These are phyloP conservation scores for Annona cherimola DNA, from an alignment of 164 flowering plant genomes.

Conservation along the genomic window DNA sequence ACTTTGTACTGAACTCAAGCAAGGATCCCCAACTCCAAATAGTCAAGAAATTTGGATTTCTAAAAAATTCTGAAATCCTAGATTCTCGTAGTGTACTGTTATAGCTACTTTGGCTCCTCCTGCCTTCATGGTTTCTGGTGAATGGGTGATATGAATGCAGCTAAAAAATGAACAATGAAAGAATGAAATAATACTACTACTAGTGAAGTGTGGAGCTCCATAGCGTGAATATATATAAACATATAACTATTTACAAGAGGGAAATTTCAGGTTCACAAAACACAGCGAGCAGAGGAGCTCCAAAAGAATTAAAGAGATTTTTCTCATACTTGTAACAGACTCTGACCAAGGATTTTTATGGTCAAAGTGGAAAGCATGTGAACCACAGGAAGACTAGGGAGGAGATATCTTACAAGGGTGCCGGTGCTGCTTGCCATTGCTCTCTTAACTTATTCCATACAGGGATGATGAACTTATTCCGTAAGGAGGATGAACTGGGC, in stretches of 20 bases:
- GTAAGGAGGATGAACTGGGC: too few relatives aligned
- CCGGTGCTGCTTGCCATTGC: constrained; percentile 9
- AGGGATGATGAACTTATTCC: background rate
- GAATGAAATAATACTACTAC: background rate
- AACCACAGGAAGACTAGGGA: background rate
- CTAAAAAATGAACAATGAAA: background rate
- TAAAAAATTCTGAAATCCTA: too few relatives aligned
- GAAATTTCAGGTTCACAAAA: background rate
- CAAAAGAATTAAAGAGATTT: constrained; percentile 19
- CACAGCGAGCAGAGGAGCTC: constrained; percentile 3
- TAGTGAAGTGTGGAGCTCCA: constrained; percentile 3
- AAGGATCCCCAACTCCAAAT: too few relatives aligned
- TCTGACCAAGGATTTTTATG: constrained; percentile 9
- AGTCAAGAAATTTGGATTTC: too few relatives aligned
- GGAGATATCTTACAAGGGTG: constrained; percentile 14
- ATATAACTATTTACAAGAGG: constrained; percentile 8
- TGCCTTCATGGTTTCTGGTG: too few relatives aligned
- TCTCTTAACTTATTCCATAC: background rate
- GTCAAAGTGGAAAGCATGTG: constrained; percentile 13
- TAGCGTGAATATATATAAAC: background rate
- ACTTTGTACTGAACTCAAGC: too few relatives aligned
- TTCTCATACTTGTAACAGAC: constrained; percentile 11
- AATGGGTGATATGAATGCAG: too few relatives aligned
- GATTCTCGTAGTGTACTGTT: too few relatives aligned
- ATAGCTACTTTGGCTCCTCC: too few relatives aligned